Evolutionary conservation across 192 early-diverging fungal genomes (phyloP).

Genomic region (Rhizoclosmatium globosum): DNA sequence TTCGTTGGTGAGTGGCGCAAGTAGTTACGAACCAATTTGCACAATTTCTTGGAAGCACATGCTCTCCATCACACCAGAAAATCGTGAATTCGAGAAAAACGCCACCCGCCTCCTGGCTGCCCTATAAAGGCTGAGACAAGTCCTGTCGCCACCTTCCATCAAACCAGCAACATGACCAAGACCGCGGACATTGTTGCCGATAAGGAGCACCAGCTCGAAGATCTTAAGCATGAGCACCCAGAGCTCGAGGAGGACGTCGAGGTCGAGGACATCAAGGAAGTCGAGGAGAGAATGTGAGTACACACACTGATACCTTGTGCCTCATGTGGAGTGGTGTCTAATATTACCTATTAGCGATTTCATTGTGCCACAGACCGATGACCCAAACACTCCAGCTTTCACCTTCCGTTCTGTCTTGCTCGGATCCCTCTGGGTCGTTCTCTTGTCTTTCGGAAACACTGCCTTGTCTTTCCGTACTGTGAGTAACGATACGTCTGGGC

Average conservation of each 20-base stretch:
- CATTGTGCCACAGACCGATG: slow-evolving; percentile 29
- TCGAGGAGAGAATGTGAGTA: too few relatives aligned
- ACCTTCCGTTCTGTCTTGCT: too few relatives aligned
- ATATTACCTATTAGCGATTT: slow-evolving; percentile 6
- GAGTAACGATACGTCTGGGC: too few relatives aligned
- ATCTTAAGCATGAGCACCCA: neutral
- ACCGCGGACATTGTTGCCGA: neutral
- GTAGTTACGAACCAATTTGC: too few relatives aligned
- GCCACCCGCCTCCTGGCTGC: neutral
- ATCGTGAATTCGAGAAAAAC: neutral
- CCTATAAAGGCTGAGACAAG: neutral
- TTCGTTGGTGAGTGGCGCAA: too few relatives aligned
- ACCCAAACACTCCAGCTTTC: slow-evolving; percentile 23
- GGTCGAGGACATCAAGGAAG: too few relatives aligned
- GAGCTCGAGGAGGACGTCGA: neutral
- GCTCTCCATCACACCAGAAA: neutral
- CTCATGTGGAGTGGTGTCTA: neutral
- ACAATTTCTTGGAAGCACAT: too few relatives aligned
- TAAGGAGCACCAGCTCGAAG: too few relatives aligned
- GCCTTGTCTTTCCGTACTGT: slow-evolving; percentile 86
- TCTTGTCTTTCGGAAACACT: slow-evolving; percentile 30
- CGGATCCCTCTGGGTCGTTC: neutral
- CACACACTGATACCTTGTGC: neutral
- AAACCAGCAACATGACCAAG: neutral
- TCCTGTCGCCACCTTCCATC: neutral